Conservation (phyloP, 2,329 filamentous ascomycete species). For the Ophiostoma himal-ulmi region DNA sequence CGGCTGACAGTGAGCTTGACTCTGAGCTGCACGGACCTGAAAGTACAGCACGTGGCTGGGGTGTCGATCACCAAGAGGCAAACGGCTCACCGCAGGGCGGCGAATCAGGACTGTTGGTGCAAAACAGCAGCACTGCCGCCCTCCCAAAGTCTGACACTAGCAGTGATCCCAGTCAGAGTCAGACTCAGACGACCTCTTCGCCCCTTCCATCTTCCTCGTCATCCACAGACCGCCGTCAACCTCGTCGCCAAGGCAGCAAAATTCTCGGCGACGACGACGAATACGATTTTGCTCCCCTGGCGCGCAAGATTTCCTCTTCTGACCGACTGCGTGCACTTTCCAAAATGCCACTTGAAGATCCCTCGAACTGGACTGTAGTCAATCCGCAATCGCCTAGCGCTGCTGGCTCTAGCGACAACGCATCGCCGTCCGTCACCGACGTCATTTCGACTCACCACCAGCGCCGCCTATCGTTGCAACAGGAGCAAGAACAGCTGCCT, state of each 20-base stretch:
- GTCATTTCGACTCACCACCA: slow-evolving; percentile 10
- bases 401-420: background rate
- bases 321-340: slow-evolving; percentile 35
- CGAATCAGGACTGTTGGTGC: slow-evolving; percentile 7
- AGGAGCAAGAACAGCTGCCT: background rate
- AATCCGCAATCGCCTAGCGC: slow-evolving; percentile 28
- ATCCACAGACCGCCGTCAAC: slow-evolving; percentile 8
- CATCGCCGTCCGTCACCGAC: background rate
- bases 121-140: background rate
- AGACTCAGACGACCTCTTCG: slow-evolving; percentile 4
- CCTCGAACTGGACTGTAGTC: slow-evolving; percentile 34
- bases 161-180: background rate
- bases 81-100: background rate
- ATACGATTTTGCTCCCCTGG: slow-evolving; percentile 32
- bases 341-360: slow-evolving; percentile 35
- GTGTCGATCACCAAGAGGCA: background rate
- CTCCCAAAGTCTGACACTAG: background rate
- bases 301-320: slow-evolving; percentile 36
- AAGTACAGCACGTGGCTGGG: slow-evolving; percentile 8
- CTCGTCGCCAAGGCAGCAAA: slow-evolving; percentile 27
- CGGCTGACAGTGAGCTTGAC: slow-evolving; percentile 26
- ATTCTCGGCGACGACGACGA: slow-evolving; percentile 31
- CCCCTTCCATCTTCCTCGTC: background rate
- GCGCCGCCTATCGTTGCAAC: slow-evolving; percentile 4
- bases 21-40: slow-evolving; percentile 16